Conservation (phyloP, 2,329 filamentous ascomycete species). For the Boeremia exigua region DNA sequence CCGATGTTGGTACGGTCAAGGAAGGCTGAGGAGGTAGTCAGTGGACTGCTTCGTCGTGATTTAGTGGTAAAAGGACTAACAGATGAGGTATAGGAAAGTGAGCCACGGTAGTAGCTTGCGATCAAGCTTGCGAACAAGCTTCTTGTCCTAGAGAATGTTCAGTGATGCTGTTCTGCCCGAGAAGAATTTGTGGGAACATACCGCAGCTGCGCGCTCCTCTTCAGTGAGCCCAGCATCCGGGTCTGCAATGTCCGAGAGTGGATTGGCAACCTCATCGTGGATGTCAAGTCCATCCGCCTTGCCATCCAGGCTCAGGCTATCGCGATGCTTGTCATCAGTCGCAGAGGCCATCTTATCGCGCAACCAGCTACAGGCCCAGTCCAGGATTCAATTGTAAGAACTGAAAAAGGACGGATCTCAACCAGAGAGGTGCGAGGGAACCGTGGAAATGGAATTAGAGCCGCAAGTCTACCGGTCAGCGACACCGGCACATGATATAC, state of each 20-base stretch:
- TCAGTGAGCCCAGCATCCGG: conserved; percentile 70
- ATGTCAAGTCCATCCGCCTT: conserved; percentile 23
- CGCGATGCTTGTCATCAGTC: conserved; percentile 23
- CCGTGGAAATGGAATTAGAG: conserved; percentile 3
- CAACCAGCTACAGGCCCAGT: not conserved
- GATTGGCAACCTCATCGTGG: conserved; percentile 17
- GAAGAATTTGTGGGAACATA: conserved; percentile 47
- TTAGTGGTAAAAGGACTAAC: conserved; percentile 30
- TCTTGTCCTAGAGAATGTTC: conserved; percentile 59
- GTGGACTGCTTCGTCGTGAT: not conserved
- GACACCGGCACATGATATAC: conserved; percentile 4
- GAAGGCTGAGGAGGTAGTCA: conserved; percentile 53
- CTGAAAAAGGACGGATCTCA: not conserved
- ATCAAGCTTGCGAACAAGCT: conserved; percentile 68
- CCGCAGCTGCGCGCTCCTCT: conserved; percentile 67
- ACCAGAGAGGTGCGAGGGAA: not conserved
- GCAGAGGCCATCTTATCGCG: conserved; percentile 28
- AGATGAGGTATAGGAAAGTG: conserved; percentile 74
- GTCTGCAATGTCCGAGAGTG: conserved; percentile 50
- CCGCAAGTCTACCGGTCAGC: conserved; percentile 13
- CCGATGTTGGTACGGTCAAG: conserved; percentile 77
- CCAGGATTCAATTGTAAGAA: not conserved
- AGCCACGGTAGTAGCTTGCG: conserved; percentile 69
- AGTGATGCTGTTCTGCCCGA: not conserved
- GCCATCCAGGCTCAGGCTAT: conserved; percentile 30